Conservation (phyloP, 371 early-diverging fungal genomes). For the Agmasoma carcini region DNA sequence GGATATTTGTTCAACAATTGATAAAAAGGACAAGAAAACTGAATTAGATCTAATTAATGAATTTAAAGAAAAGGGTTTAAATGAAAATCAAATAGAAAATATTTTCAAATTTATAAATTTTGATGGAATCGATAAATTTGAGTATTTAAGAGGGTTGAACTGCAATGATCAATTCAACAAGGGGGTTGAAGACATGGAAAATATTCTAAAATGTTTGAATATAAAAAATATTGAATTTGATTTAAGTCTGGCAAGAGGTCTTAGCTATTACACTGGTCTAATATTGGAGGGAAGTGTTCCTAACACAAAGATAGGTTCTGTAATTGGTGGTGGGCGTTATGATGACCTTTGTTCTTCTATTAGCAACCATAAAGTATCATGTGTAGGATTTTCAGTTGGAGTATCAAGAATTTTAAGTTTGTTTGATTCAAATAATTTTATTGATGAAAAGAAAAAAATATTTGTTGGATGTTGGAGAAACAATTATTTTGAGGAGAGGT, state of each 20-base stretch:
- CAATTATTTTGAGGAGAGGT: constrained; percentile 74
- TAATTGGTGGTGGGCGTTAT: constrained; percentile 95
- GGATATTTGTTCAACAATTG: constrained; percentile 84
- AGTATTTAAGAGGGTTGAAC: constrained; percentile 56
- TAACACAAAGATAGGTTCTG: constrained; percentile 64
- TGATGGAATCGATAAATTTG: constrained; percentile 75
- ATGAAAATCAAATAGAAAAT: constrained; percentile 57
- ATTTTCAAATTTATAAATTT: constrained; percentile 59
- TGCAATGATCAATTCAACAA: constrained; percentile 57
- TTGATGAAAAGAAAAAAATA: constrained; percentile 57
- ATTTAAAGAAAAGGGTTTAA: constrained; percentile 47
- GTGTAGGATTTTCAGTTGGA: constrained; percentile 89
- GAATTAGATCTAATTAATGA: constrained; percentile 41
- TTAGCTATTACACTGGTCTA: constrained; percentile 96
- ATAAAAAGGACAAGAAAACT: constrained; percentile 78
- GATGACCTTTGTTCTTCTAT: constrained; percentile 91
- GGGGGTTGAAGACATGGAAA: constrained; percentile 71
- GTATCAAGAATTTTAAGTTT: constrained; percentile 85
- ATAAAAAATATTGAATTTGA: constrained; percentile 72
- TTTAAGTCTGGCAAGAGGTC: constrained; percentile 80
- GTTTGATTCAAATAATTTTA: constrained; percentile 55
- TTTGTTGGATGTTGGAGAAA: constrained; percentile 70
- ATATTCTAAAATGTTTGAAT: constrained; percentile 67
- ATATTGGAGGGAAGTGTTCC: constrained; percentile 84
- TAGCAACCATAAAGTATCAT: constrained; percentile 59